Percentiles rank a stretch among this genome's conserved stretches.
phyloP scores from a whole-genome alignment of 169 alveolate genomes.

The Cryptosporidium xiaoi region DNA sequence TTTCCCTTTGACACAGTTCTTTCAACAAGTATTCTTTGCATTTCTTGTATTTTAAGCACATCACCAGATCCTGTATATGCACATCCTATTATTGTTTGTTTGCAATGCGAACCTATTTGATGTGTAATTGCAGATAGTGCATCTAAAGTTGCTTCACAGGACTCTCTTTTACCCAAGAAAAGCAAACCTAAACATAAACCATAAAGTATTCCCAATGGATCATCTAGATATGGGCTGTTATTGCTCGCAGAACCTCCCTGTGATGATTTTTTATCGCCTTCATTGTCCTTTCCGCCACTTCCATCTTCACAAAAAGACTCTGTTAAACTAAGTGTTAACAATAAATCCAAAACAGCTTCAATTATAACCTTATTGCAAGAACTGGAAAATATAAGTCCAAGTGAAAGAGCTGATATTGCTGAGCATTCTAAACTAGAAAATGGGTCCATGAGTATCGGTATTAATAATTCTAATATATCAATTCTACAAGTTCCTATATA shows the following conservation, averaged over 20 bases:
- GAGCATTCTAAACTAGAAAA: conserved; percentile 90
- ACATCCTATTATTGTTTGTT: conserved; percentile 79
- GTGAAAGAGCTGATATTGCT: conserved; percentile 95
- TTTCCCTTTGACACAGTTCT: conserved; percentile 10
- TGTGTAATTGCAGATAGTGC: conserved; percentile 87
- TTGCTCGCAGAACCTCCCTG: neutral
- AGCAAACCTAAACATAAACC: conserved; percentile 87
- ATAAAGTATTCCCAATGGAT: conserved; percentile 69
- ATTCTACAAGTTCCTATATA: conserved; percentile 97
- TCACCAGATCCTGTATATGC: conserved; percentile 99
- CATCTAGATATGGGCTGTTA: conserved; percentile 72
- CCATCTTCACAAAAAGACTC: neutral
- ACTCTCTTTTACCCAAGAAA: conserved; percentile 91
- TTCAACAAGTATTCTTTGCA: conserved; percentile 91
- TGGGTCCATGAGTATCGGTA: conserved; percentile 90
- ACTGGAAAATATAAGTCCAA: conserved; percentile 96
- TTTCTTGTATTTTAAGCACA: conserved; percentile 94
- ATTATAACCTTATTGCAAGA: conserved; percentile 93
- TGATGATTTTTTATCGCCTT: neutral
- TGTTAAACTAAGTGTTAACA: conserved; percentile 26
- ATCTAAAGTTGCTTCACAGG: conserved; percentile 90
- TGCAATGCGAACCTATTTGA: conserved; percentile 70
- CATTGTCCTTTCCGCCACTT: neutral
- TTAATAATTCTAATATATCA: conserved; percentile 88
- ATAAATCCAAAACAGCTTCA: conserved; percentile 89